These are phyloP conservation scores for Penicillium sumatraense DNA, from an alignment of 2,329 filamentous ascomycete genomes.

Conservation along the genomic window DNA sequence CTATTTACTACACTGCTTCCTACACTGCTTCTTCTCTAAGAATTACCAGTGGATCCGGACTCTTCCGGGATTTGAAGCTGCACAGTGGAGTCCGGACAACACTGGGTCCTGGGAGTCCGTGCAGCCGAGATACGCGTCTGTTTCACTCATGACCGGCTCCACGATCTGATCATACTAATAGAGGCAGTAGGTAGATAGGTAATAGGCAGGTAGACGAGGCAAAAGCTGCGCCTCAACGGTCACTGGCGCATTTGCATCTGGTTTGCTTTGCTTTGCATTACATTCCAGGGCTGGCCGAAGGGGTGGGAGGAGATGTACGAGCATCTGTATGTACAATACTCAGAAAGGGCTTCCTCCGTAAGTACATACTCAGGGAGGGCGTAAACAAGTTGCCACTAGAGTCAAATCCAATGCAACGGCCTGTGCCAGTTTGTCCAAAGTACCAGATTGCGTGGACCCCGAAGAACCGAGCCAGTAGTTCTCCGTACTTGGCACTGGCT, in stretches of 20 bases:
- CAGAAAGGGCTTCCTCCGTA: too few relatives aligned
- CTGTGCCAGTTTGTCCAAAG: constrained; percentile 15
- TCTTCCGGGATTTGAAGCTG: constrained; percentile 20
- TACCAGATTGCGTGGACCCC: constrained; percentile 21
- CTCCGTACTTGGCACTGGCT: constrained; percentile 1
- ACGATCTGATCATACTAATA: constrained; percentile 7
- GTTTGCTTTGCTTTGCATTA: too few relatives aligned
- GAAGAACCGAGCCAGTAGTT: constrained; percentile 9
- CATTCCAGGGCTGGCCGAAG: too few relatives aligned
- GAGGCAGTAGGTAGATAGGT: too few relatives aligned
- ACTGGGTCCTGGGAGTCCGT: constrained; percentile 30
- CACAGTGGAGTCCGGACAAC: constrained; percentile 8
- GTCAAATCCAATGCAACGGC: constrained; percentile 12
- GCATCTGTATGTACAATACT: too few relatives aligned
- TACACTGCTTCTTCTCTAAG: too few relatives aligned
- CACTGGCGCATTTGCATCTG: too few relatives aligned
- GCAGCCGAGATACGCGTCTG: constrained; percentile 42
- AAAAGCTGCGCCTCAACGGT: too few relatives aligned
- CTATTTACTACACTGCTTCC: too few relatives aligned
- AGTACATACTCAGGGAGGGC: neutral
- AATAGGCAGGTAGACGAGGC: too few relatives aligned
- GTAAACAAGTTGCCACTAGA: constrained; percentile 12
- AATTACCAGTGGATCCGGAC: constrained; percentile 14
- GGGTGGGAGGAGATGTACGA: neutral
- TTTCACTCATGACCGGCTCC: constrained; percentile 30